phyloP scores from a whole-genome alignment of 768 basidiomycete species.

The Leucosporidium scottii region DNA sequence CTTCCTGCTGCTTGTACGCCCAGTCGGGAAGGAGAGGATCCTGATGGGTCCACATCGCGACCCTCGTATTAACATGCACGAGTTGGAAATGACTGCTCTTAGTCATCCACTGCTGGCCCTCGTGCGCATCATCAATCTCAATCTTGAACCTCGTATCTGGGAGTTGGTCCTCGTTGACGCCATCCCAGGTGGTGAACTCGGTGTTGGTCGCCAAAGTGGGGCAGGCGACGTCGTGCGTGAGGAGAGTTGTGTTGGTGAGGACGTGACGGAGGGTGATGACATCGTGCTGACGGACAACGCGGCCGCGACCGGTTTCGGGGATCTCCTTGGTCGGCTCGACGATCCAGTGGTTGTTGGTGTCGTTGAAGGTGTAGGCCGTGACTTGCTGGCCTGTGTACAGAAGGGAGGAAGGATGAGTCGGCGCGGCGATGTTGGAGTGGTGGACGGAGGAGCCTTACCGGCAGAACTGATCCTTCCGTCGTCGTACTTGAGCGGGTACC shows the following conservation, averaged over 20 bases:
- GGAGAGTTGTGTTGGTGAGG: conserved; percentile 68
- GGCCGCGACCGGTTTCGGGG: conserved; percentile 85
- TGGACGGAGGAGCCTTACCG: neutral
- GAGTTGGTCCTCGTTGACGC: conserved; percentile 59
- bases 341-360: conserved; percentile 93
- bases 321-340: conserved; percentile 90
- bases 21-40: conserved; percentile 77
- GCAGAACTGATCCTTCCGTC: conserved; percentile 80
- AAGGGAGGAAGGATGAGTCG: no score
- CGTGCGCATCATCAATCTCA: conserved; percentile 60
- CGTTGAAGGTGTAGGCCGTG: conserved; percentile 78
- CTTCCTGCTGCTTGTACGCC: conserved; percentile 94
- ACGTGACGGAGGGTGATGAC: conserved; percentile 81
- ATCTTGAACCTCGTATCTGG: conserved; percentile 87
- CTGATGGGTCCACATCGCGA: conserved; percentile 86
- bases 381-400: conserved; percentile 38
- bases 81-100: conserved; percentile 90
- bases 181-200: conserved; percentile 89
- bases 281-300: conserved; percentile 84
- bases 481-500: conserved; percentile 86
- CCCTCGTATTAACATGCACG: conserved; percentile 78
- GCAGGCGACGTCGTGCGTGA: conserved; percentile 96
- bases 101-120: conserved; percentile 81
- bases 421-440: no score
- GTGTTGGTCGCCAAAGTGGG: conserved; percentile 96